These are phyloP conservation scores for Keithomyces neogunnii DNA, from an alignment of 2,329 filamentous ascomycete species.

Conservation along the genomic window DNA sequence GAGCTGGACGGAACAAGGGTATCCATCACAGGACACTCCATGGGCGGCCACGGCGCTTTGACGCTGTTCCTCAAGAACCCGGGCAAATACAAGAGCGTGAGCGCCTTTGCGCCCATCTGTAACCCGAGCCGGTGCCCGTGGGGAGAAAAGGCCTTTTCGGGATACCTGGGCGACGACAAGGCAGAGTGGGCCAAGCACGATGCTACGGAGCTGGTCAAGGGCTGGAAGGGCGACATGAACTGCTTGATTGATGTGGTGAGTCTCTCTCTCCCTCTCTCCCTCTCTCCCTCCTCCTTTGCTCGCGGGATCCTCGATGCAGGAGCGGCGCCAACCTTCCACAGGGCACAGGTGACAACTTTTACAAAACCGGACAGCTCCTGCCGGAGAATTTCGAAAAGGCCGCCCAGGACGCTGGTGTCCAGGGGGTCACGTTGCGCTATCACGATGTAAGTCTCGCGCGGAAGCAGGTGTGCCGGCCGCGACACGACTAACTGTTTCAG, in stretches of 20 bases:
- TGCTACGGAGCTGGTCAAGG: conserved; percentile 78
- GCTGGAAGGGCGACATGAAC: conserved; percentile 63
- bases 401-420: conserved; percentile 64
- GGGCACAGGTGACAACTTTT: conserved; percentile 94
- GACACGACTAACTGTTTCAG: conserved; percentile 25
- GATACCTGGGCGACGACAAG: conserved; percentile 75
- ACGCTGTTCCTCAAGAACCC: conserved; percentile 90
- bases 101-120: conserved; percentile 81
- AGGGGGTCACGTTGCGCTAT: conserved; percentile 70
- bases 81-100: conserved; percentile 79
- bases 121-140: conserved; percentile 84
- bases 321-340: conserved; percentile 19
- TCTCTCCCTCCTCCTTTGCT: background rate
- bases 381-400: conserved; percentile 87
- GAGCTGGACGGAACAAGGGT: conserved; percentile 62
- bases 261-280: conserved; percentile 14
- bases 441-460: conserved; percentile 51
- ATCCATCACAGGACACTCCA: conserved; percentile 87
- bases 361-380: conserved; percentile 84
- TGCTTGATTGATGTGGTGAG: conserved; percentile 79
- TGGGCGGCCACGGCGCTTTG: conserved; percentile 94
- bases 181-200: conserved; percentile 83
- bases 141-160: conserved; percentile 90
- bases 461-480: background rate
- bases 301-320: background rate